Base-by-base conservation (phyloP, 257 asterid species). In the Gentiana straminea region DNA sequence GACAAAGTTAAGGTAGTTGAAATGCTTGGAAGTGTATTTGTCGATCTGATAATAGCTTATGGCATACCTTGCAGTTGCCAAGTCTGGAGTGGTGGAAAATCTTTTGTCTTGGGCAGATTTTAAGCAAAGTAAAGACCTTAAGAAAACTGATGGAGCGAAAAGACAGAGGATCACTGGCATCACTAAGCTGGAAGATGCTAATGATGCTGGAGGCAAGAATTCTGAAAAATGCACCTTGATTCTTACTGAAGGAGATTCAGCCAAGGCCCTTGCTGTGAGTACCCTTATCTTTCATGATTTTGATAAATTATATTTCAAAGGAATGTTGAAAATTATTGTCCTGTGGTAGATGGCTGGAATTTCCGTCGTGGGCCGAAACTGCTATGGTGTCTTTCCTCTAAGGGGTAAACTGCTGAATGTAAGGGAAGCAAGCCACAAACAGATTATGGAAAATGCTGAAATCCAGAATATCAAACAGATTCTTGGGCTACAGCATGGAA, bases 171-270 rank as follows among this genome's bases (percentile, higher is more conserved):
- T 88, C 35, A 68, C 79, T 34, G 94, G 86, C 49, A 66, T 92
- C 39, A 64, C 84, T 43, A 92, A 92, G 70, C 81, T 88, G 52
- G 82, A 80, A 50, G 97, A 92, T 72, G 97, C 99, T 44, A 86
- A 88, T 64, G 93, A 83, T 68, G 97, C 95, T 49, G 97, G 99
- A 51, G 95, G 86, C 58, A 92, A 43, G 66, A 78, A 78, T 56
- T 81, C 97, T 32, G 95, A 84, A 9, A 82, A 67, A 70, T 92
- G 98, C 68, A 92, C 98, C 44, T 77, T 92, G 70, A 88, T 92
- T 66, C 77, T 92, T 82, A 92, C 98, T 15, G 97, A 92, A 81
- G 98, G 98, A 75, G 98, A 92, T 79, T 92, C 99, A 10, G 99
- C 99, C 58, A 89, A 86, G 79, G 92, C 95, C 61, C 95, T 92